Evolutionary conservation across 768 basidiomycete genomes (phyloP).

Genomic region (Cubamyces sp.): DNA sequence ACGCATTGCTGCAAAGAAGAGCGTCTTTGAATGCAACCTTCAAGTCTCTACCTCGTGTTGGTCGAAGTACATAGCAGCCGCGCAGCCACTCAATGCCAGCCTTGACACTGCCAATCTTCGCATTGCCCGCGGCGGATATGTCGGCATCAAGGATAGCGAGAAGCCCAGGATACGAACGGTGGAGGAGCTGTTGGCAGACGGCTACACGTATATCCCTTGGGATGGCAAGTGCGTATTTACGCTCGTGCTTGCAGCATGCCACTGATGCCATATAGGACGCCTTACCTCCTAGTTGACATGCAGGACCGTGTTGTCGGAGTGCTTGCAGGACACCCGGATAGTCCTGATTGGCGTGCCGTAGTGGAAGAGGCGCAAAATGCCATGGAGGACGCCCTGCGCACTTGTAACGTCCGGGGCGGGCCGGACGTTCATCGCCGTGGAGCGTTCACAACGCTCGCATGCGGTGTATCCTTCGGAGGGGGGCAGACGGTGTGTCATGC

Average conservation of each 20-base stretch:
- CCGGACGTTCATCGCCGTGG: slow-evolving; percentile 24
- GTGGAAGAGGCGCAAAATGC: neutral
- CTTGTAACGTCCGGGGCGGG: neutral
- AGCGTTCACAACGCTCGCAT: slow-evolving; percentile 23
- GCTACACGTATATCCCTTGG: neutral
- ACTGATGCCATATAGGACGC: neutral
- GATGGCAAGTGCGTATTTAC: neutral
- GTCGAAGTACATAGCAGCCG: no score
- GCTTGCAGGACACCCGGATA: no score
- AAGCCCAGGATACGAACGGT: no score
- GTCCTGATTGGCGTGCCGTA: no score
- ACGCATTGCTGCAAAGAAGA: no score
- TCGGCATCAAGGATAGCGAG: no score
- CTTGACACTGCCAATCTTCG: no score
- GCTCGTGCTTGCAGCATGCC: neutral
- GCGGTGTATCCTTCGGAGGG: slow-evolving; percentile 36
- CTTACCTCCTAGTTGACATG: neutral
- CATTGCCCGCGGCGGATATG: no score
- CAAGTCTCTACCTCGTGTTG: no score
- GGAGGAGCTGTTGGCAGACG: neutral
- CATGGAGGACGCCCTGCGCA: neutral
- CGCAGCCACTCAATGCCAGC: no score
- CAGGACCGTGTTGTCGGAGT: no score
- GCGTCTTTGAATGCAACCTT: no score
- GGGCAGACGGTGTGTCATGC: slow-evolving; percentile 31